Conservation (phyloP, 495 filamentous ascomycete genomes). For the Xylaria acuta region DNA sequence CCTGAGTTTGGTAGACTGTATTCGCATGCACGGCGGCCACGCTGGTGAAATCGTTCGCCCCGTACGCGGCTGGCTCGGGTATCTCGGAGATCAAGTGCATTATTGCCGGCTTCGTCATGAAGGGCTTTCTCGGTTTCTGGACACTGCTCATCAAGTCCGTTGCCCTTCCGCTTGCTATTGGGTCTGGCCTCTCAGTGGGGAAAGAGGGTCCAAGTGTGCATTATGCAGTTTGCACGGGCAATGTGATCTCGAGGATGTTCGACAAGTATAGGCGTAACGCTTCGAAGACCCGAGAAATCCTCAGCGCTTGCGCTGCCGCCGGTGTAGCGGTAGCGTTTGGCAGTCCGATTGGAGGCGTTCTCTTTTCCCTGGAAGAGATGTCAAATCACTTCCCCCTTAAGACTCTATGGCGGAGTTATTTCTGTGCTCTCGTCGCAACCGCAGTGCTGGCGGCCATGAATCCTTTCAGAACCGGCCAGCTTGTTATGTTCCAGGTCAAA, state of each 20-base stretch:
- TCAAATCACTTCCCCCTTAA: conserved; percentile 98
- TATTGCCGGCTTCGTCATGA: conserved; percentile 99
- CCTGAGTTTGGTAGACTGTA: conserved; percentile 59
- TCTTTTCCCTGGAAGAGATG: conserved; percentile 98
- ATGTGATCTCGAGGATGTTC: conserved; percentile 93
- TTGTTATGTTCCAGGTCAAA: conserved; percentile 98
- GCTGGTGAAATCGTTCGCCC: conserved; percentile 91
- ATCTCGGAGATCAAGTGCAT: conserved; percentile 99
- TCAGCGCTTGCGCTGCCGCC: conserved; percentile 92
- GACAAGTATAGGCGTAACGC: conserved; percentile 92
- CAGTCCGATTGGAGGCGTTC: conserved; percentile 93
- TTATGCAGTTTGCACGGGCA: conserved; percentile 96
- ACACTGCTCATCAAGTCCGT: conserved; percentile 95
- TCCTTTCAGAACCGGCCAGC: conserved; percentile 94
- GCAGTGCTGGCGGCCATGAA: conserved; percentile 96
- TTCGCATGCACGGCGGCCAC: conserved; percentile 84
- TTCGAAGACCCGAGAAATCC: conserved; percentile 92
- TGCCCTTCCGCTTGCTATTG: conserved; percentile 88
- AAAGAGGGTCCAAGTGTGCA: conserved; percentile 99
- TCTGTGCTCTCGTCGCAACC: conserved; percentile 95
- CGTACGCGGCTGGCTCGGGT: conserved; percentile 95
- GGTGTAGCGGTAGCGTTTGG: conserved; percentile 97
- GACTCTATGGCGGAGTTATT: conserved; percentile 97
- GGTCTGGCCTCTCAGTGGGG: conserved; percentile 91
- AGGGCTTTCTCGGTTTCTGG: conserved; percentile 92